Evolutionary conservation across 495 filamentous ascomycete genomes (phyloP).

Genomic region (Xylaria castorea): DNA sequence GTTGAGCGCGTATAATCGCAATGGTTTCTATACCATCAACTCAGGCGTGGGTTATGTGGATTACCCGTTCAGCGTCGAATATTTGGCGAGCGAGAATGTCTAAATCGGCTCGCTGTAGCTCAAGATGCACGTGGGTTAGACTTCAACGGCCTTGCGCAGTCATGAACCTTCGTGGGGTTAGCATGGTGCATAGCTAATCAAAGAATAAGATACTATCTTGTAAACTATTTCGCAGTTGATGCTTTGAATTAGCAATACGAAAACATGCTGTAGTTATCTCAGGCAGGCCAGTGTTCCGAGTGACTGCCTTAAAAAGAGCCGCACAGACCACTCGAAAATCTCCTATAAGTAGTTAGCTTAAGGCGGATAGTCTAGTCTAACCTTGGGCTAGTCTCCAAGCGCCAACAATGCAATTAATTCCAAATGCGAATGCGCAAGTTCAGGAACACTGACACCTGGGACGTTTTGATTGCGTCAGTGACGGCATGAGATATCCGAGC

Average conservation of each 20-base stretch:
- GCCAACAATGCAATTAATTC: not conserved
- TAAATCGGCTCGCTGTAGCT: not conserved
- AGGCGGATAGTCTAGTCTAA: not conserved
- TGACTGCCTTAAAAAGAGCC: too few species aligned
- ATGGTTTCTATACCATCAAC: slow-evolving; percentile 60
- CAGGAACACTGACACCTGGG: not conserved
- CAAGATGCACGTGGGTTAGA: not conserved
- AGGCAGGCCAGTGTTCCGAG: too few species aligned
- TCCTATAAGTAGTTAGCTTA: too few species aligned
- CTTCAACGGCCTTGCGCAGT: not conserved
- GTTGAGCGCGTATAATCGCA: slow-evolving; percentile 59
- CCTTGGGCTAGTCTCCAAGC: not conserved
- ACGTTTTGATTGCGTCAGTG: slow-evolving; percentile 8
- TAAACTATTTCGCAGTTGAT: not conserved
- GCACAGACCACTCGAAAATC: not conserved
- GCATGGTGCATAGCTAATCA: not conserved
- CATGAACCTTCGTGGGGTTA: not conserved
- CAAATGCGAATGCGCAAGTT: slow-evolving; percentile 24
- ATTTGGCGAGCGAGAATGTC: slow-evolving; percentile 8
- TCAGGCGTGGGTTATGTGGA: slow-evolving; percentile 66
- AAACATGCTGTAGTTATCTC: too few species aligned
- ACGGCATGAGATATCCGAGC: slow-evolving; percentile 16
- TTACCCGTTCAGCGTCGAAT: slow-evolving; percentile 54
- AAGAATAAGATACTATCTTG: not conserved
- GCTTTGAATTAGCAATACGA: not conserved